Evolutionary conservation across 495 filamentous ascomycete species (phyloP), one percentile per base, ranked within the genome.

Genomic region (Hypomontagnella submonticulosa): DNA sequence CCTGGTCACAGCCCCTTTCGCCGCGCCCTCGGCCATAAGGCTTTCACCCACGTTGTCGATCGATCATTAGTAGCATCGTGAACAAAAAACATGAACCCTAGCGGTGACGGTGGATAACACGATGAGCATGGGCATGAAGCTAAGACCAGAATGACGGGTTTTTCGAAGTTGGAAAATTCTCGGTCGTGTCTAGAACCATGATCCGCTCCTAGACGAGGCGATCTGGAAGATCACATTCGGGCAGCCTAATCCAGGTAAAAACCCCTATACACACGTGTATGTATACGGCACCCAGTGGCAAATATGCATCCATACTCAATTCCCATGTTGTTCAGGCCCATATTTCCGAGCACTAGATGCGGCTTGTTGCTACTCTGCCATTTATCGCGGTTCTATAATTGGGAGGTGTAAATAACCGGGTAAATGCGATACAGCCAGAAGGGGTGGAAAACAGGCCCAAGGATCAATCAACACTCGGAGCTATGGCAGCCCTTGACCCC

Each of bases 401-500:
- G 70, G 70, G 64, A 68, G 70, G 53, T 52, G 57, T 68, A 70
- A 60, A 67, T 73, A 68, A 63, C 70, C 70, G 70, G 70, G 67
- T 73, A 73, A 73, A 73, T 67, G 36, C 50, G 52, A 68, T 73
- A 71, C 67, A 73, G 70, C 70, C 70, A 73, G 70, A 73, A 73
- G 58, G 52, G 62, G 50, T 61, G 49, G 55, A 57, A 68, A 68
- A 40, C 54, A 60, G 50, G 50, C 50, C 46, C 44, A 60, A 42
- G 62, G 61, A 57, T 71, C 67, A 73, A 71, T 73, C 52, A 71
- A 58, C 47, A 18, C 55, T 67, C 78, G 76, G 76, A 78, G 66
- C 65, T 63, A 74, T 76, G 76, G 73, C 76, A 77, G 72, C 66
- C 74, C 54, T 51, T 33, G 67, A 71, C 20, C 50, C 72, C 73